Evolutionary conservation across 495 filamentous ascomycete species (phyloP).

Genomic region (Jackrogersella minutella): DNA sequence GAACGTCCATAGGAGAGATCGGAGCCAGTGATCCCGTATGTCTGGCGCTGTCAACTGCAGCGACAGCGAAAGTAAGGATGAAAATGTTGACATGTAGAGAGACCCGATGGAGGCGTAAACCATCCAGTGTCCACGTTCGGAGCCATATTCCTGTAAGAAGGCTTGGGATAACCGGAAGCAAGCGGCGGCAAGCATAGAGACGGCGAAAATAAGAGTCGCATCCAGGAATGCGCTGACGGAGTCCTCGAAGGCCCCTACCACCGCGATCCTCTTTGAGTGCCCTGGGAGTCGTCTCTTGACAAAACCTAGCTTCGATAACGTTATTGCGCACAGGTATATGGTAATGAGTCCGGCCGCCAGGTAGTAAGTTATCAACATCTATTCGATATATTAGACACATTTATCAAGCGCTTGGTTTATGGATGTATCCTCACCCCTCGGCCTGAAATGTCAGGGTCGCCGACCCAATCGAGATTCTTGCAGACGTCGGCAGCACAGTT

Average conservation of each 20-base stretch:
- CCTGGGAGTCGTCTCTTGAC: not conserved
- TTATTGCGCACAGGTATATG: constrained; percentile 2
- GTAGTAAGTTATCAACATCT: constrained; percentile 23
- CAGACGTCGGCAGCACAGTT: constrained; percentile 5
- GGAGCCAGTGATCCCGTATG: constrained; percentile 20
- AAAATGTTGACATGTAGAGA: constrained; percentile 24
- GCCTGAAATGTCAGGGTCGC: constrained; percentile 17
- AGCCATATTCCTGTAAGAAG: not conserved
- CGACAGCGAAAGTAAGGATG: constrained; percentile 11
- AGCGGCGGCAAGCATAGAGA: constrained; percentile 23
- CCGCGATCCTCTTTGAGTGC: not conserved
- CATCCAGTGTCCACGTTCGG: constrained; percentile 11
- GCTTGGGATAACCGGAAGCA: constrained; percentile 17
- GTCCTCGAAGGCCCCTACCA: constrained; percentile 7
- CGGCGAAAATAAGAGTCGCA: constrained; percentile 10
- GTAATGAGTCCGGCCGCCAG: constrained; percentile 7
- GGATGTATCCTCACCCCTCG: constrained; percentile 10
- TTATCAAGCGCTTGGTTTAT: not conserved
- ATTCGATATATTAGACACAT: not conserved
- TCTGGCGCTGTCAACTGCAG: constrained; percentile 6
- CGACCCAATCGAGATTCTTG: constrained; percentile 11
- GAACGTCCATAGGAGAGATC: constrained; percentile 6
- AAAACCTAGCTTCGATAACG: not conserved
- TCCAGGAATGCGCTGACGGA: constrained; percentile 27
- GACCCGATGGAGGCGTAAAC: constrained; percentile 16